Percentiles rank a stretch among this genome's conserved stretches.
Conservation (phyloP, 2,329 filamentous ascomycete species). For the Aaosphaeria arxii region DNA sequence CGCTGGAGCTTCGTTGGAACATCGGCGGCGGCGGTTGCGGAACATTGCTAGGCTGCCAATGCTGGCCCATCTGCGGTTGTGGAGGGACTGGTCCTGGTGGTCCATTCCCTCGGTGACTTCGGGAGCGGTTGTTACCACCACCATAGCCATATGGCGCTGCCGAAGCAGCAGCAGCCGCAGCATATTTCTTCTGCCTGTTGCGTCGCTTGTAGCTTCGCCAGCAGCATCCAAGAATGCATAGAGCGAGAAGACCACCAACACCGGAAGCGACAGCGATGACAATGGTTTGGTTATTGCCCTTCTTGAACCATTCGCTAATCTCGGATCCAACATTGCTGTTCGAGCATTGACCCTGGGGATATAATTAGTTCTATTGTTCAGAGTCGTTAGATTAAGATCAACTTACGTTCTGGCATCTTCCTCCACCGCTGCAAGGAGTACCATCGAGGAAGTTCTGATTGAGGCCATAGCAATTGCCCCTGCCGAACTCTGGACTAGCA, state of each 20-base stretch:
- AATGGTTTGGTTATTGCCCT: slow-evolving; percentile 67
- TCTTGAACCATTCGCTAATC: slow-evolving; percentile 69
- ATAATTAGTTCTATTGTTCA: not conserved
- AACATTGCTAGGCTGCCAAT: not conserved
- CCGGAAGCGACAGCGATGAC: slow-evolving; percentile 76
- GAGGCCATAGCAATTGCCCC: slow-evolving; percentile 67
- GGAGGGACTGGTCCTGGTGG: not conserved
- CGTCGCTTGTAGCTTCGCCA: slow-evolving; percentile 48
- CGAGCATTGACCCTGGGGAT: slow-evolving; percentile 63
- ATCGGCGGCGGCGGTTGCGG: slow-evolving; percentile 6
- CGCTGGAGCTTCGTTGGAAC: slow-evolving; percentile 4
- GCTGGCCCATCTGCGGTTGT: not conserved
- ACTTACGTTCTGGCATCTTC: slow-evolving; percentile 68
- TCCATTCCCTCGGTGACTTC: not conserved
- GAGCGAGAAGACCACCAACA: slow-evolving; percentile 65
- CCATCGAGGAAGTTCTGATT: slow-evolving; percentile 94
- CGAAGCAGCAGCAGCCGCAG: slow-evolving; percentile 11
- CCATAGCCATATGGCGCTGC: not conserved
- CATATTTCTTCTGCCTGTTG: slow-evolving; percentile 18
- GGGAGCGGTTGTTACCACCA: too few relatives aligned
- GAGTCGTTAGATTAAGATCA: not conserved
- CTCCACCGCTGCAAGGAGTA: slow-evolving; percentile 77
- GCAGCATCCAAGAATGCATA: slow-evolving; percentile 68
- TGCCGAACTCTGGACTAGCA: slow-evolving; percentile 64
- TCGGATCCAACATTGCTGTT: slow-evolving; percentile 68